These are phyloP conservation scores for Zygoascus meyerae DNA, from an alignment of 1,139 yeast species.

Conservation along the genomic window DNA sequence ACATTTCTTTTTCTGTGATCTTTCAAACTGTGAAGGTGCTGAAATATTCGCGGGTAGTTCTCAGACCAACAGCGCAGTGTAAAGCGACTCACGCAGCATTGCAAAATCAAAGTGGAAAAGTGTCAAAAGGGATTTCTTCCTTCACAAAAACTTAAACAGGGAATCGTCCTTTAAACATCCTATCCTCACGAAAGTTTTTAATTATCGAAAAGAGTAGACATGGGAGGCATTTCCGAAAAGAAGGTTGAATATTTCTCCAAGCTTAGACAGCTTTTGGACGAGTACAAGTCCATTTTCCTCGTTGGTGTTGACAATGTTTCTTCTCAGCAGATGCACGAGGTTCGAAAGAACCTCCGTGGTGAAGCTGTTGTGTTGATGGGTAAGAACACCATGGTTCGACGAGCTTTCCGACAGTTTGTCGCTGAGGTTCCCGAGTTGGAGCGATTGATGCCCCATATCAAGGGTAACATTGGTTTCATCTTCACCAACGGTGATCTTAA, in stretches of 20 bases:
- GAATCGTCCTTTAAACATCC: slow-evolving; percentile 82
- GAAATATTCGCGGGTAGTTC: slow-evolving; percentile 1
- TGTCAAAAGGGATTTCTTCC: background rate
- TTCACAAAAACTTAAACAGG: slow-evolving; percentile 8
- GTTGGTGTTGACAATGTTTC: slow-evolving; percentile 99
- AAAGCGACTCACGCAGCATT: background rate
- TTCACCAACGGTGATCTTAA: slow-evolving; percentile 97
- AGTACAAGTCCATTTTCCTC: slow-evolving; percentile 95
- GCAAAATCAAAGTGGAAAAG: background rate
- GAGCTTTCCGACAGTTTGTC: slow-evolving; percentile 97
- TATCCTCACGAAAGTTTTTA: slow-evolving; percentile 50
- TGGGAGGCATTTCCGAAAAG: slow-evolving; percentile 99
- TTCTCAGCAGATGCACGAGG: slow-evolving; percentile 99
- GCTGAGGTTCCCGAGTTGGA: slow-evolving; percentile 93
- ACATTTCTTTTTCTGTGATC: too few species aligned
- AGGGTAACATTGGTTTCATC: slow-evolving; percentile 98
- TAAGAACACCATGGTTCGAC: slow-evolving; percentile 99
- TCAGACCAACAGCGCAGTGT: background rate
- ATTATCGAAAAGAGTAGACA: slow-evolving; percentile 64
- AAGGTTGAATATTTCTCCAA: slow-evolving; percentile 91
- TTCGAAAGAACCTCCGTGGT: slow-evolving; percentile 95
- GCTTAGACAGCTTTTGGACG: slow-evolving; percentile 92
- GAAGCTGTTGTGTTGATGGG: slow-evolving; percentile 97
- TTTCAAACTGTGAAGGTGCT: too few species aligned
- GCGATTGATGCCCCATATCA: slow-evolving; percentile 89